Evolutionary conservation across 768 basidiomycete species (phyloP).

Genomic region (Leccinum variicolor): DNA sequence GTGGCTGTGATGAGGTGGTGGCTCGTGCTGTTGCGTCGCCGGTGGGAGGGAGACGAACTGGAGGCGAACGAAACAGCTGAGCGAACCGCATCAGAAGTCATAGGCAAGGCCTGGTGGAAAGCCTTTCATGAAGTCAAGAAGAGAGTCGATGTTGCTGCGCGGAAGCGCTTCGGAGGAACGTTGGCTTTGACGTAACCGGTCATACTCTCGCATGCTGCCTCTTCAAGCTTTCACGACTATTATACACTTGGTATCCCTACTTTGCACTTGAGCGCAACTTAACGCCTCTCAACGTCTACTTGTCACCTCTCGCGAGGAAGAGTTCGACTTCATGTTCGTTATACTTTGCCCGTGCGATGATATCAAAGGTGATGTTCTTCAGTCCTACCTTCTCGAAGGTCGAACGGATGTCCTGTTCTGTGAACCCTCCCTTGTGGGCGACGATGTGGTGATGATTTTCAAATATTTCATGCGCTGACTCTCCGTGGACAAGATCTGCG

Average conservation of each 20-base stretch:
- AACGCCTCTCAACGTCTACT: slow-evolving; percentile 13
- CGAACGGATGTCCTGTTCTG: slow-evolving; percentile 43
- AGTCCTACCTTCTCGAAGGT: slow-evolving; percentile 56
- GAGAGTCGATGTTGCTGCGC: slow-evolving; percentile 61
- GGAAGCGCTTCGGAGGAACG: slow-evolving; percentile 69
- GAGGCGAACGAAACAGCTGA: slow-evolving; percentile 32
- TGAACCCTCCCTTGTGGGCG: slow-evolving; percentile 53
- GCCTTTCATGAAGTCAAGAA: slow-evolving; percentile 69
- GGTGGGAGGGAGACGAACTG: slow-evolving; percentile 50
- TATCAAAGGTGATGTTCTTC: slow-evolving; percentile 38
- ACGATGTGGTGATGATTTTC: slow-evolving; percentile 44
- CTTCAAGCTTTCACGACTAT: neutral
- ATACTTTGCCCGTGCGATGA: slow-evolving; percentile 30
- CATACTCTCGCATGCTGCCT: neutral
- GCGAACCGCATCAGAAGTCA: slow-evolving; percentile 34
- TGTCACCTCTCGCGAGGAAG: slow-evolving; percentile 58
- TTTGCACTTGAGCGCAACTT: neutral
- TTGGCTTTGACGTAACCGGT: slow-evolving; percentile 52
- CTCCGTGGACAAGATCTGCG: slow-evolving; percentile 44
- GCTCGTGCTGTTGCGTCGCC: slow-evolving; percentile 62
- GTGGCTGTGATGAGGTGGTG: slow-evolving; percentile 79
- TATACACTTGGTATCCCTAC: neutral
- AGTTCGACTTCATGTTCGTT: slow-evolving; percentile 36
- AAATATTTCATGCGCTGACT: slow-evolving; percentile 24
- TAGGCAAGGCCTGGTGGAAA: slow-evolving; percentile 80